Percentiles rank a stretch among this genome's conserved stretches.
Evolutionary conservation across 108 stramenopile genomes (phyloP).

Genomic region (Cyclotella atomus): DNA sequence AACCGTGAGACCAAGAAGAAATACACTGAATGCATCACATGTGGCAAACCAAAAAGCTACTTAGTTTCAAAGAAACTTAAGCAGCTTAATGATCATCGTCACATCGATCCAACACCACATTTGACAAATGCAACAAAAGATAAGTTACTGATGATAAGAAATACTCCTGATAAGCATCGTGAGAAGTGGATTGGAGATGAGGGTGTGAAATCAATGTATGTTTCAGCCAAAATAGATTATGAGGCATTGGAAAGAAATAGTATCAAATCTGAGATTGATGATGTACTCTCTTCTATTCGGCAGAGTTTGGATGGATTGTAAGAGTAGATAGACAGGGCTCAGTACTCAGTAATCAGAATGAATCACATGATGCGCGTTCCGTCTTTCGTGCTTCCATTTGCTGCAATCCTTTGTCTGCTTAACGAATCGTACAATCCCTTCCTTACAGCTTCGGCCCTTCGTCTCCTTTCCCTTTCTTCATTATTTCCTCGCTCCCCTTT

Average conservation of each 20-base stretch:
- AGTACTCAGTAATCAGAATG: too few species aligned
- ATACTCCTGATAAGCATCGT: neutral
- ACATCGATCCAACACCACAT: slow-evolving; percentile 23
- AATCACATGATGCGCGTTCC: too few species aligned
- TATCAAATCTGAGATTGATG: slow-evolving; percentile 23
- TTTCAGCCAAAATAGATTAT: slow-evolving; percentile 20
- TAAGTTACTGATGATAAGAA: neutral
- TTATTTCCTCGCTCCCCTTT: neutral
- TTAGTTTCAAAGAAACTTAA: slow-evolving; percentile 8
- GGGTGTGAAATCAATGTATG: neutral
- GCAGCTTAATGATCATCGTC: slow-evolving; percentile 7
- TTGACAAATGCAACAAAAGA: slow-evolving; percentile 19
- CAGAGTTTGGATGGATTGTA: slow-evolving; percentile 6
- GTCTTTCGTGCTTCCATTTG: too few species aligned
- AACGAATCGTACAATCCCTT: too few species aligned
- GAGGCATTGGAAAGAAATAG: slow-evolving; percentile 6
- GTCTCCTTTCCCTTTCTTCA: neutral
- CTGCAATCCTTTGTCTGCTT: too few species aligned
- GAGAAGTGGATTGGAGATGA: slow-evolving; percentile 17
- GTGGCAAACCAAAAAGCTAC: slow-evolving; percentile 11
- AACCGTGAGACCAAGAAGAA: slow-evolving; percentile 18
- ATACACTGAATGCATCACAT: neutral
- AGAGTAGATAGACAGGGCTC: neutral
- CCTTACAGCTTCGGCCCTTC: too few species aligned
- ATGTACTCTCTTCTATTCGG: slow-evolving; percentile 13